phyloP scores from a whole-genome alignment of 768 basidiomycete species.

The Serendipita indica region DNA sequence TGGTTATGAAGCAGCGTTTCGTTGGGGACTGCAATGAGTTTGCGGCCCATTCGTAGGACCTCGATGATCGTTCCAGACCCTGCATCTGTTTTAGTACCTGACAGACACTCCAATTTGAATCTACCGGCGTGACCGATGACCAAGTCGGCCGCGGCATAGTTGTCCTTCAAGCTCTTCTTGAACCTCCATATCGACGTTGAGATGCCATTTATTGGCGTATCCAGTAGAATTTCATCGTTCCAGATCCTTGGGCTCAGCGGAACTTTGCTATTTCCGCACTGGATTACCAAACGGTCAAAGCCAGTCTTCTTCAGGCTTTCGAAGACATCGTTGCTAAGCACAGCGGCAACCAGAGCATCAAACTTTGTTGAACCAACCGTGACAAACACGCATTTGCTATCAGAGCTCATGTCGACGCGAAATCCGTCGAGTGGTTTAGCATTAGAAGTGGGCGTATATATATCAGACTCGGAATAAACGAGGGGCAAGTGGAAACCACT shows the following conservation, averaged over 20 bases:
- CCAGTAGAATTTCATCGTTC: neutral
- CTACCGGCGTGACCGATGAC: conserved; percentile 90
- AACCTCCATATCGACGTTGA: conserved; percentile 55
- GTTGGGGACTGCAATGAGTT: conserved; percentile 82
- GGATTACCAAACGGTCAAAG: conserved; percentile 49
- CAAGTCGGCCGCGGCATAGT: conserved; percentile 52
- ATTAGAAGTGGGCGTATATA: neutral
- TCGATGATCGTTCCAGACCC: conserved; percentile 93
- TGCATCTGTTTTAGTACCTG: conserved; percentile 21
- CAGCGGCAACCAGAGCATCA: conserved; percentile 50
- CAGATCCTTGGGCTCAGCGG: conserved; percentile 15
- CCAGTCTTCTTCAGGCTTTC: conserved; percentile 36
- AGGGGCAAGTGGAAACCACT: neutral
- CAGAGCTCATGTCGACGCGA: neutral
- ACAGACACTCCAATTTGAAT: neutral
- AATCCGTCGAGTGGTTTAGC: neutral
- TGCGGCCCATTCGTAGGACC: conserved; percentile 56
- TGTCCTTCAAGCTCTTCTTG: conserved; percentile 52
- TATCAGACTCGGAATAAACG: neutral
- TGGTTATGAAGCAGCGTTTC: conserved; percentile 81
- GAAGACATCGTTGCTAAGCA: conserved; percentile 45
- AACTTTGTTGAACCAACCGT: conserved; percentile 88
- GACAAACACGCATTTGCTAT: conserved; percentile 35
- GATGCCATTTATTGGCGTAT: conserved; percentile 25
- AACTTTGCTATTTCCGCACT: conserved; percentile 59